Conservation (phyloP, 2,329 filamentous ascomycete species). For the Epichloe glyceriae region DNA sequence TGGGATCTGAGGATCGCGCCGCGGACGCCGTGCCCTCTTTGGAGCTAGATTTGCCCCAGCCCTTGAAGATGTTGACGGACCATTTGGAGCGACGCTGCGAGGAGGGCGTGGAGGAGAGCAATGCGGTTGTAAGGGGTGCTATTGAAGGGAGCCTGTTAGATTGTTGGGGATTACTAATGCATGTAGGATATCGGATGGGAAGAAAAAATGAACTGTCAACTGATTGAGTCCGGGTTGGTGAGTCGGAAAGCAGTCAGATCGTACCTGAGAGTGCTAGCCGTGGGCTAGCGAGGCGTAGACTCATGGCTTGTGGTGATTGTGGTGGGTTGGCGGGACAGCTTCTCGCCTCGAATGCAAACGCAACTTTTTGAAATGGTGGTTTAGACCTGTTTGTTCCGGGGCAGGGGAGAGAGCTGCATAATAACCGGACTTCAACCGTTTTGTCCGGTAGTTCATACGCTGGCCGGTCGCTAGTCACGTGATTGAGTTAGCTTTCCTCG, state of each 20-base stretch:
- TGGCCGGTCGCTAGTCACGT: too few species aligned
- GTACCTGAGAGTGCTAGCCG: conserved; percentile 48
- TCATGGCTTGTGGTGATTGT: conserved; percentile 37
- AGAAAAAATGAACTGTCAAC: too few species aligned
- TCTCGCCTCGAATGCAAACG: not conserved
- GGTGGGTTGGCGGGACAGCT: not conserved
- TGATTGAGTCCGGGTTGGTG: not conserved
- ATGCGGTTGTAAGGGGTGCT: conserved; percentile 8
- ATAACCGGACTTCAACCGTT: conserved; percentile 15
- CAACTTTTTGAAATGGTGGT: not conserved
- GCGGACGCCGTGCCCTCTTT: conserved; percentile 19
- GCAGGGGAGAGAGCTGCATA: not conserved
- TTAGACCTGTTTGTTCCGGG: not conserved
- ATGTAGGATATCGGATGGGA: not conserved
- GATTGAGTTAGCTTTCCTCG: not conserved
- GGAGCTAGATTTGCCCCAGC: conserved; percentile 19
- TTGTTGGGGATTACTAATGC: not conserved
- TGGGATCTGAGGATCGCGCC: conserved; percentile 12
- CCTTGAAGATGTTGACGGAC: conserved; percentile 27
- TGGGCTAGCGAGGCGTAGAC: conserved; percentile 48
- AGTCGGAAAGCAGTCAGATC: conserved; percentile 8
- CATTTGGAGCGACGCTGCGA: conserved; percentile 29
- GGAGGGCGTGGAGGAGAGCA: conserved; percentile 9
- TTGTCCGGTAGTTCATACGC: too few species aligned
- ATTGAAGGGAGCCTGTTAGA: conserved; percentile 6